Conservation (phyloP, 805 yeast genomes). For the Candida insectalens region DNA sequence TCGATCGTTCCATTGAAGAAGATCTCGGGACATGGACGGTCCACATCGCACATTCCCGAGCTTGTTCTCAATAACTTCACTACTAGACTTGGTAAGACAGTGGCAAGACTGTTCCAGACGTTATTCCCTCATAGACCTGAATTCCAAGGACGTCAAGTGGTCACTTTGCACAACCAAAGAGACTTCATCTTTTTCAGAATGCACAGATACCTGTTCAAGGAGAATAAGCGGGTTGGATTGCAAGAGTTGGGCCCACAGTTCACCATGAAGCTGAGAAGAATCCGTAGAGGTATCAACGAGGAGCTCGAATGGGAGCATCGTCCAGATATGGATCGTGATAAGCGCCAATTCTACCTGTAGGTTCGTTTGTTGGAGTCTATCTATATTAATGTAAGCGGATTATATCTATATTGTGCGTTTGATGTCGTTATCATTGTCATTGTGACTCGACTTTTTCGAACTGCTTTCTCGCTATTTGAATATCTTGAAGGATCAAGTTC, state of each 20-base stretch:
- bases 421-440: no score
- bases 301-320: constrained; percentile 96
- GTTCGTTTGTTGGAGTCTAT: not conserved
- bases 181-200: constrained; percentile 93
- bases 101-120: constrained; percentile 85
- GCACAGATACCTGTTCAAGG: constrained; percentile 82
- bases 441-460: constrained; percentile 22
- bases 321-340: constrained; percentile 94
- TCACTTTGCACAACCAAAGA: constrained; percentile 92
- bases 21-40: constrained; percentile 81
- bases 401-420: no score
- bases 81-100: constrained; percentile 87
- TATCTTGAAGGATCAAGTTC: constrained; percentile 24
- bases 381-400: no score
- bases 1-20: constrained; percentile 67
- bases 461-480: constrained; percentile 23
- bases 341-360: constrained; percentile 80
- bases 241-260: constrained; percentile 98
- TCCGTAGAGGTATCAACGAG: constrained; percentile 86
- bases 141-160: constrained; percentile 89
- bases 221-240: constrained; percentile 87
- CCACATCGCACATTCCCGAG: constrained; percentile 89
- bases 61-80: constrained; percentile 85
- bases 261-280: constrained; percentile 76
- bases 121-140: constrained; percentile 91